Evolutionary conservation across 129 eudicot species (phyloP), one percentile per base, ranked within the genome.

Genomic region (Flaveria bidentis): DNA sequence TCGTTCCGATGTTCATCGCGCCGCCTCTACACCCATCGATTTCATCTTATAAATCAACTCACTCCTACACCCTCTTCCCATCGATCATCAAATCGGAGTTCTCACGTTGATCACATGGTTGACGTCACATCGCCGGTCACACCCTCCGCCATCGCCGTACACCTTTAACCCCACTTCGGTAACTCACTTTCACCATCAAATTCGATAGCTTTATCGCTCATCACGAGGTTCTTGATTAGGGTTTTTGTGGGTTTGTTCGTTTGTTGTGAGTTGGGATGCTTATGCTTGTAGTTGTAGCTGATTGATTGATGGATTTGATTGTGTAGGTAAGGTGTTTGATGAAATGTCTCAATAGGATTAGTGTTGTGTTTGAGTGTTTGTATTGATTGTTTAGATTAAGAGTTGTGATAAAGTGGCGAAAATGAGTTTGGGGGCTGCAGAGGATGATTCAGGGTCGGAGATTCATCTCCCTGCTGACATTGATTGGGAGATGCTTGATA

Each of bases 401-500:
- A 6, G 9, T 67, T 18, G 6, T 1, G 64, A 71, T 60, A 86
- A 86, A 79, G 92, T 82, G 89, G 96, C 78, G 76, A 90, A 90
- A 57, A 93, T 93, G 96, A 88, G 95, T 82, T 76, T 93, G 63
- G 78, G 90, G 2, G 70, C 89, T 52, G 92, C 90, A 2, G 94
- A 88, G 79, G 95, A 90, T 72, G 94, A 86, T 47, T 81, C 97
- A 15, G 84, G 83, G 1, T 25, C 88, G 11, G 87, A 90, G 44
- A 90, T 93, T 44, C 90, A 87, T 70, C 88, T 93, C 20, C 98
- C 96, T 2, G 94, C 96, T 14, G 98, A 93, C 42, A 81, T 93
- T 41, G 92, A 93, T 68, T 90, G 98, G 98, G 85, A 93, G 71
- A 93, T 86, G 98, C 87, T 92, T 9, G 94, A 92, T 44, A 92